Percentiles rank a stretch among this genome's conserved stretches.
Conservation (phyloP, 768 basidiomycete species). For the Phylloporus sp. region DNA sequence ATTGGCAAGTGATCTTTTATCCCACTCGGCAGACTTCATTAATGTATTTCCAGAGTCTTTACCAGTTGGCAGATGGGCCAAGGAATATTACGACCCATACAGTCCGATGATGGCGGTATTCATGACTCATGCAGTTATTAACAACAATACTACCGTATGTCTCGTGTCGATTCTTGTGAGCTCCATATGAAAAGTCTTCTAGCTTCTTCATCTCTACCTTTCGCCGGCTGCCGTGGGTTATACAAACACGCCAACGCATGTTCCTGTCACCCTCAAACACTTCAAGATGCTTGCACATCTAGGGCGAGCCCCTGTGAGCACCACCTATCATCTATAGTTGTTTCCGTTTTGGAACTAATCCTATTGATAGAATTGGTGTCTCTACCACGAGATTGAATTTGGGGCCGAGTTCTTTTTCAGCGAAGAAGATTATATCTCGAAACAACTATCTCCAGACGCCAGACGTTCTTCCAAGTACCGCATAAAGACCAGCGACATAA, state of each 20-base stretch:
- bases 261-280: conserved; percentile 73
- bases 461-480: conserved; percentile 26
- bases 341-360: neutral
- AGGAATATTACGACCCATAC: conserved; percentile 49
- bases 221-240: conserved; percentile 21
- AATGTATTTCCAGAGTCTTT: conserved; percentile 43
- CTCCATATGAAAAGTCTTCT: neutral
- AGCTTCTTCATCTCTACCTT: conserved; percentile 51
- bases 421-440: conserved; percentile 63
- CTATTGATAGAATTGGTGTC: conserved; percentile 41
- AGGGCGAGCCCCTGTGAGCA: conserved; percentile 55
- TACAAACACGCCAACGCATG: conserved; percentile 32
- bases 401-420: conserved; percentile 68
- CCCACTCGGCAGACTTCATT: neutral
- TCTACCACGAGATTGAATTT: conserved; percentile 59
- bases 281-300: conserved; percentile 71
- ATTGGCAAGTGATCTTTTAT: conserved; percentile 37
- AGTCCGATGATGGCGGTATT: conserved; percentile 62
- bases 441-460: conserved; percentile 21
- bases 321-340: neutral
- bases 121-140: conserved; percentile 71
- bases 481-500: conserved; percentile 33
- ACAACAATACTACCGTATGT: conserved; percentile 46
- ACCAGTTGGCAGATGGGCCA: conserved; percentile 60
- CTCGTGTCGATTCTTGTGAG: neutral